Evolutionary conservation across 768 basidiomycete genomes (phyloP).

Genomic region (Mycena epipterygia): DNA sequence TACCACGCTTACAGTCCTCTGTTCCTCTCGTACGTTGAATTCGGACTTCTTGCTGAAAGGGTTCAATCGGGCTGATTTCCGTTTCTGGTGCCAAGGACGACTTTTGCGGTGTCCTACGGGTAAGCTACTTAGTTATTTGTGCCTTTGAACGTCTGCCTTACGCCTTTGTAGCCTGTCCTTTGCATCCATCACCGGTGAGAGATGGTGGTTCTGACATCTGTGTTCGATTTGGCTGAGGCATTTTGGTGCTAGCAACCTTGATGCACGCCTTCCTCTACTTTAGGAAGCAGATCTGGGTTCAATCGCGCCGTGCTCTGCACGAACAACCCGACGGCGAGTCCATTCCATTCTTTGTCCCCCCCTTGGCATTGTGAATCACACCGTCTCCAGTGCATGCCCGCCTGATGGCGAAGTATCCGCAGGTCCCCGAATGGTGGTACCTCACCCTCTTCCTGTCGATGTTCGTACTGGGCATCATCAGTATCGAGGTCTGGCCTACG

Average conservation of each 20-base stretch:
- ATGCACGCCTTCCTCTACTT: conserved; percentile 80
- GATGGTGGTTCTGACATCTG: neutral
- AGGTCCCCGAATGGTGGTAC: conserved; percentile 94
- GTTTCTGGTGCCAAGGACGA: conserved; percentile 39
- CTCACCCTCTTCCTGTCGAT: conserved; percentile 65
- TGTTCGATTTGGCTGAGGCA: neutral
- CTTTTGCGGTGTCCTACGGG: conserved; percentile 37
- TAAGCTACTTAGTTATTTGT: conserved; percentile 64
- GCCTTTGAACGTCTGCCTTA: conserved; percentile 76
- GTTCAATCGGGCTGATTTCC: neutral
- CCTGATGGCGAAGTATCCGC: too few relatives aligned
- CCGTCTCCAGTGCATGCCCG: too few relatives aligned
- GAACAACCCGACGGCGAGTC: conserved; percentile 90
- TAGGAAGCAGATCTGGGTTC: conserved; percentile 83
- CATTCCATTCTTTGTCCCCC: too few relatives aligned
- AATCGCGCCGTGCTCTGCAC: conserved; percentile 75
- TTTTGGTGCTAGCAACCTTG: conserved; percentile 63
- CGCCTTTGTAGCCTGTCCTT: conserved; percentile 83
- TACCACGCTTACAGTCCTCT: conserved; percentile 49
- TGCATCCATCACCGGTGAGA: conserved; percentile 71
- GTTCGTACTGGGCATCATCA: conserved; percentile 64
- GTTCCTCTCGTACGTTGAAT: conserved; percentile 20
- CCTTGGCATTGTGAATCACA: too few relatives aligned
- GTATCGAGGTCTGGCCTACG: conserved; percentile 62
- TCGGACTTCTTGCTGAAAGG: too few relatives aligned